Evolutionary conservation across 1,284 basidiomycete genomes (phyloP).

Genomic region (Earliella scabrosa): DNA sequence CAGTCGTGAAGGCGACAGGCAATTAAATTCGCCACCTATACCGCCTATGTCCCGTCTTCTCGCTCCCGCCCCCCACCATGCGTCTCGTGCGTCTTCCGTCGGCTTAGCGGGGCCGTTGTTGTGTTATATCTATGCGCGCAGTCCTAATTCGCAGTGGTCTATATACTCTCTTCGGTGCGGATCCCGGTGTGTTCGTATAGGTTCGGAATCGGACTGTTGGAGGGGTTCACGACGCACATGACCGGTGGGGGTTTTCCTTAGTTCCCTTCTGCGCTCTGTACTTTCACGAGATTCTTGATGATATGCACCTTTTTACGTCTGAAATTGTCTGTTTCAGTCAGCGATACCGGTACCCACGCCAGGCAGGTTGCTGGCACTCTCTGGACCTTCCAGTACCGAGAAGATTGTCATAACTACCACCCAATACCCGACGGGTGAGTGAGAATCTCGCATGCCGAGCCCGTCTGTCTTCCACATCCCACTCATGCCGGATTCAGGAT

Average conservation of each 20-base stretch:
- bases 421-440: no score
- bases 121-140: constrained; percentile 28
- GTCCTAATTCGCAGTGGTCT: constrained; percentile 23
- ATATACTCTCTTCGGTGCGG: constrained; percentile 16
- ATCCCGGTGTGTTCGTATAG: constrained; percentile 24
- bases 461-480: no score
- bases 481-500: no score
- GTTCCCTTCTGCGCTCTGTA: not conserved
- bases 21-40: constrained; percentile 34
- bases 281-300: not conserved
- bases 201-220: constrained; percentile 20
- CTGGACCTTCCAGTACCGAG: no score
- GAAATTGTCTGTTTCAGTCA: no score
- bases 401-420: no score
- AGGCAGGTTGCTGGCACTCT: no score
- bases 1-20: constrained; percentile 82
- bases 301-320: not conserved
- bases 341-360: no score
- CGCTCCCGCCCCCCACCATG: constrained; percentile 15
- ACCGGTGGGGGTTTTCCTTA: not conserved
- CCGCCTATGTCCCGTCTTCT: not conserved
- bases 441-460: no score
- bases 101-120: constrained; percentile 26
- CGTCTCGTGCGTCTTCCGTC: constrained; percentile 21
- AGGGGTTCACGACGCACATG: constrained; percentile 5